These are phyloP conservation scores for Angomonas deanei DNA, from an alignment of 208 protist genomes.

Conservation along the genomic window DNA sequence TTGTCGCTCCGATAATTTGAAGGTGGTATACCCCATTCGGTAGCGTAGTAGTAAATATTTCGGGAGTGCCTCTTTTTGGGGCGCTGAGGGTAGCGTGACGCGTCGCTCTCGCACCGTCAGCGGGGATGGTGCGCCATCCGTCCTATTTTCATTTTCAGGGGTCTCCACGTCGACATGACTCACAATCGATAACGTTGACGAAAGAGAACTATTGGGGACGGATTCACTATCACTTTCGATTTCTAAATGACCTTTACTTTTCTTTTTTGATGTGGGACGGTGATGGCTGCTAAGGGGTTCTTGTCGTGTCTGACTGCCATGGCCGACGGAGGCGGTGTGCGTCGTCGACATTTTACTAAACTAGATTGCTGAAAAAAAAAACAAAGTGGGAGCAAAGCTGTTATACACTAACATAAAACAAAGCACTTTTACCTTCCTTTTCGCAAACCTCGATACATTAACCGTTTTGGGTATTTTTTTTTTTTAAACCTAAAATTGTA, in stretches of 20 bases:
- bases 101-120: not conserved
- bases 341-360: no score
- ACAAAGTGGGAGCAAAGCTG: not conserved
- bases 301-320: no score
- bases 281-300: no score
- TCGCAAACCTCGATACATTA: no score
- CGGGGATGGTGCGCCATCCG: not conserved
- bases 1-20: constrained; percentile 26
- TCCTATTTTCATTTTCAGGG: not conserved
- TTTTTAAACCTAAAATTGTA: no score
- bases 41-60: constrained; percentile 33
- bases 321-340: no score
- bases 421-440: constrained; percentile 11
- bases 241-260: no score
- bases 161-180: not conserved
- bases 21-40: constrained; percentile 45
- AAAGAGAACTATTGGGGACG: no score
- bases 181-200: not conserved
- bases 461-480: no score
- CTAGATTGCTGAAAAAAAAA: constrained; percentile 1
- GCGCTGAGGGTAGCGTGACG: not conserved
- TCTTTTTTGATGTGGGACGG: no score
- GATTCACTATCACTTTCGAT: no score
- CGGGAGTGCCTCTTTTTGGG: not conserved
- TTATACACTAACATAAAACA: constrained; percentile 8